A percentile compares a stretch with the other conserved stretches of the same genome.
phyloP scores from a whole-genome alignment of 352 stramenopile genomes.

The Phytopythium helicoides region DNA sequence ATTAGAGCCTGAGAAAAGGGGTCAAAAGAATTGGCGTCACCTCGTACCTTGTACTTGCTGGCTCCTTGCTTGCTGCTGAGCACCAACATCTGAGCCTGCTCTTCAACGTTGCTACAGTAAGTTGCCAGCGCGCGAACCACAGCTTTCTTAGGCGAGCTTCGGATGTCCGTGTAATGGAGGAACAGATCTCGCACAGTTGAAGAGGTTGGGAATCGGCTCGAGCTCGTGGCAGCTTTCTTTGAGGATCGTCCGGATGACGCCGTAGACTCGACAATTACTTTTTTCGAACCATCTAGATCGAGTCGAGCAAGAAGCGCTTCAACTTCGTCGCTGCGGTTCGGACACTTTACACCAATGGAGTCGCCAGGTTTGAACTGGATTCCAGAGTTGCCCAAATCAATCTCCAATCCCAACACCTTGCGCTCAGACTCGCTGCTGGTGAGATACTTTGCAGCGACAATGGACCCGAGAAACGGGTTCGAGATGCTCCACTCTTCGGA shows the following conservation, averaged over 20 bases:
- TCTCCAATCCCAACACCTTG: slow-evolving; percentile 55
- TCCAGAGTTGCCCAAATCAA: slow-evolving; percentile 38
- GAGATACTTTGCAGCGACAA: slow-evolving; percentile 48
- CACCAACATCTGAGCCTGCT: slow-evolving; percentile 57
- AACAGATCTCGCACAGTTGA: slow-evolving; percentile 81
- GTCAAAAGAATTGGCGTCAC: no score
- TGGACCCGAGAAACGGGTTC: slow-evolving; percentile 44
- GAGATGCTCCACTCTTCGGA: slow-evolving; percentile 35
- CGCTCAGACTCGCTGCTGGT: slow-evolving; percentile 41
- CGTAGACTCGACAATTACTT: slow-evolving; percentile 34
- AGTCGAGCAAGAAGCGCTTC: slow-evolving; percentile 61
- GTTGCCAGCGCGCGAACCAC: slow-evolving; percentile 56
- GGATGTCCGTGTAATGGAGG: slow-evolving; percentile 80
- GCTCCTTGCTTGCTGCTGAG: slow-evolving; percentile 70
- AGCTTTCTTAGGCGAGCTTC: slow-evolving; percentile 75
- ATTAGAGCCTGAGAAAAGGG: no score
- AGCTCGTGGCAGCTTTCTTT: slow-evolving; percentile 27
- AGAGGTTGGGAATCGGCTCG: slow-evolving; percentile 41
- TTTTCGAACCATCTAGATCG: slow-evolving; percentile 27
- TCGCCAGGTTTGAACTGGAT: slow-evolving; percentile 82
- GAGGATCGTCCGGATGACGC: slow-evolving; percentile 19
- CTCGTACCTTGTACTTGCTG: slow-evolving; percentile 62
- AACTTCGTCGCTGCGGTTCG: slow-evolving; percentile 67
- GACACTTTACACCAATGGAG: slow-evolving; percentile 83
- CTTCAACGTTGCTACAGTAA: slow-evolving; percentile 62